Evolutionary conservation across 805 yeast species (phyloP), one percentile per base, ranked within the genome.

Genomic region (Kuraishia capsulata): DNA sequence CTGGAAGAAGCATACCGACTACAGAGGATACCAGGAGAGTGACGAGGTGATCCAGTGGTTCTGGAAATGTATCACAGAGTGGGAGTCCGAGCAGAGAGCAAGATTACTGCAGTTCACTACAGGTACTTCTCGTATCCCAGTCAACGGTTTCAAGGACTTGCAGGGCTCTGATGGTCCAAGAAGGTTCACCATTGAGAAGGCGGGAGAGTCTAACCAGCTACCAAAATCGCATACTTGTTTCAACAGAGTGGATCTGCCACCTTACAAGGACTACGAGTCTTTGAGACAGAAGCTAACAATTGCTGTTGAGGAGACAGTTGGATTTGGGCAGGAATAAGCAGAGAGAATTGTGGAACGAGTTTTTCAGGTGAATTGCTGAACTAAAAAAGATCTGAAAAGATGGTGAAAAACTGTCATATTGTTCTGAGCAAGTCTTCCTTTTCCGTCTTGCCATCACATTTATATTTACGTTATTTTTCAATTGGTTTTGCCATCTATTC

Each of bases 161-260:
- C 99, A 92, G 65, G 99, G 98, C 48, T 84, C 95, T 19, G 98
- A 92, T 65, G 99, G 99, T 42, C 99, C 99, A 39, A 84, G 99
- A 73, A 78, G 97, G 58, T 92, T 92, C 62, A 92, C 99, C 5
- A 90, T 92, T 59, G 99, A 92, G 61, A 89, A 89, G 61, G 97
- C 97, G 8, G 98, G 98, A 42, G 97, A 90, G 59, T 55, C 82
- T 25, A 81, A 78, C 53, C 96, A 89, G 65, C 66, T 92, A 53
- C 99, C 99, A 33, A 92, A 92, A 62, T 86, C 96, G 8, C 98
- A 92, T 59, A 92, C 99, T 2, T 90, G 99, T 73, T 92, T 92
- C 76, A 92, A 92, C 67, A 84, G 99, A 67, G 97, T 92, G 39
- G 98, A 92, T 67, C 72, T 92, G 54, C 99, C 99, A 30, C 95